Percentiles rank a stretch among this genome's conserved stretches.
These are phyloP conservation scores for Nakazawaea molendinolei DNA, from an alignment of 805 yeast species.

Conservation along the genomic window DNA sequence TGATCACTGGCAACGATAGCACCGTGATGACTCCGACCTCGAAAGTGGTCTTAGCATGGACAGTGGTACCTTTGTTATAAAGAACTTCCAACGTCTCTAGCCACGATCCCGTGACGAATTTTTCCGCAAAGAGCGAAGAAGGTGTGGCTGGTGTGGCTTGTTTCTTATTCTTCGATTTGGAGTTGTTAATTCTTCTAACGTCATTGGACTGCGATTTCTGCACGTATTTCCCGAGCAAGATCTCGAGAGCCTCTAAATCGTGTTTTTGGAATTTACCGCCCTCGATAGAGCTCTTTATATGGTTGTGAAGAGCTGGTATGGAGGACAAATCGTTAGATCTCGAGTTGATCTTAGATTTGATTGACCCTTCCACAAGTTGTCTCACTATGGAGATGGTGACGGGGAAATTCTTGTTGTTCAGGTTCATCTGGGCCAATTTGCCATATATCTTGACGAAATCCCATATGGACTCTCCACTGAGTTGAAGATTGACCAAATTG, in stretches of 20 bases:
- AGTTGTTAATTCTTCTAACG: slow-evolving; percentile 10
- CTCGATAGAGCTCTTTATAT: slow-evolving; percentile 39
- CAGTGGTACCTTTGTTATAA: slow-evolving; percentile 51
- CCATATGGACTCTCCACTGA: slow-evolving; percentile 63
- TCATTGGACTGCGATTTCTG: slow-evolving; percentile 12
- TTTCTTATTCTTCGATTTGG: slow-evolving; percentile 10
- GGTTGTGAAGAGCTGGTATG: slow-evolving; percentile 42
- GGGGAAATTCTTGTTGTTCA: slow-evolving; percentile 22
- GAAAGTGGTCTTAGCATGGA: slow-evolving; percentile 37
- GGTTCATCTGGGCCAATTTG: slow-evolving; percentile 24
- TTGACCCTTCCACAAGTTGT: slow-evolving; percentile 47
- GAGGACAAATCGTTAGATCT: slow-evolving; percentile 44
- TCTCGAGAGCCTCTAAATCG: slow-evolving; percentile 40
- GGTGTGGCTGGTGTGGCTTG: background rate
- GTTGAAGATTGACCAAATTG: slow-evolving; percentile 49
- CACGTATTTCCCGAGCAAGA: slow-evolving; percentile 33
- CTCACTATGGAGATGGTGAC: slow-evolving; percentile 34
- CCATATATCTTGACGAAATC: slow-evolving; percentile 51
- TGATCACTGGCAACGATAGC: slow-evolving; percentile 37
- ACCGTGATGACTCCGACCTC: slow-evolving; percentile 48
- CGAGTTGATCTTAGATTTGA: slow-evolving; percentile 39
- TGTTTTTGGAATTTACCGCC: slow-evolving; percentile 37
- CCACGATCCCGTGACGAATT: slow-evolving; percentile 52
- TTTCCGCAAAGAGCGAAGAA: slow-evolving; percentile 37
- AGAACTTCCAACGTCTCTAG: slow-evolving; percentile 49